phyloP scores from a whole-genome alignment of 768 basidiomycete genomes.

The Cystoderma amianthinum region DNA sequence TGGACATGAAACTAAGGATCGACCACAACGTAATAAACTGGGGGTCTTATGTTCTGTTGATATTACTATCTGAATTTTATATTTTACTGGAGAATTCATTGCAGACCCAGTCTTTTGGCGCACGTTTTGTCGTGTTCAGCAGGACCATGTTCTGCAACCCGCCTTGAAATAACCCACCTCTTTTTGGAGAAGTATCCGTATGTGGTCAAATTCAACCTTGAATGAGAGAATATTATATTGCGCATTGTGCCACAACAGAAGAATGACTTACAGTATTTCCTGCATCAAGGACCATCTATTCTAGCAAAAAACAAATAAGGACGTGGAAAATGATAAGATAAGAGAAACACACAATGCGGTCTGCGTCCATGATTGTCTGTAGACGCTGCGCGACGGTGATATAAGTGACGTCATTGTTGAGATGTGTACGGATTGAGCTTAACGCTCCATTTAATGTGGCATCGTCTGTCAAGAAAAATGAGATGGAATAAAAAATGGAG shows the following conservation, averaged over 20 bases:
- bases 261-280: conserved; percentile 3
- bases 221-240: not conserved
- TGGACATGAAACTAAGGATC: too few species aligned
- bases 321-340: conserved; percentile 9
- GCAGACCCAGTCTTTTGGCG: too few species aligned
- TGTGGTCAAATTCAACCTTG: conserved; percentile 41
- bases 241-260: not conserved
- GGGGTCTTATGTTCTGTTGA: too few species aligned
- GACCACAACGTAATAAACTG: too few species aligned
- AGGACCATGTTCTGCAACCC: too few species aligned
- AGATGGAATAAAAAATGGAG: conserved; percentile 50
- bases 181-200: conserved; percentile 35
- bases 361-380: too few species aligned
- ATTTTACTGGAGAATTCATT: too few species aligned
- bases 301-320: not conserved
- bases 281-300: conserved; percentile 7
- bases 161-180: conserved; percentile 34
- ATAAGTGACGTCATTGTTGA: conserved; percentile 48
- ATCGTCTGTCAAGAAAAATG: conserved; percentile 53
- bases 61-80: too few species aligned
- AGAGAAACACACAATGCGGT: conserved; percentile 28
- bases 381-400: conserved; percentile 64
- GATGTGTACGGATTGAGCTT: conserved; percentile 54
- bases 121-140: too few species aligned
- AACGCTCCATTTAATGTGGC: conserved; percentile 26